Conservation (phyloP, 768 basidiomycete genomes). For the Pleurotus giganteus region DNA sequence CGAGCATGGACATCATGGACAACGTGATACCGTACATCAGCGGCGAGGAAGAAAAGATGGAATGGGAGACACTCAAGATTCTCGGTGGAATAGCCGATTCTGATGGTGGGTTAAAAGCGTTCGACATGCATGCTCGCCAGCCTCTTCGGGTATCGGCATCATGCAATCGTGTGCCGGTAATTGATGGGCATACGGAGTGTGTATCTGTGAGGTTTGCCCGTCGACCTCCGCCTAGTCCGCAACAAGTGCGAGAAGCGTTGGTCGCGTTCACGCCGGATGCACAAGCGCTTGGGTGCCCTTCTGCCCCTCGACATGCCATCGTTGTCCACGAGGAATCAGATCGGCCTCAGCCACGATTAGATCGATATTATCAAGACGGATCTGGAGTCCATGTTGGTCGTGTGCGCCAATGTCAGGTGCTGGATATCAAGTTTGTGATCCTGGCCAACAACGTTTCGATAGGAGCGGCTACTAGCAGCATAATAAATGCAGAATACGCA, state of each 20-base stretch:
- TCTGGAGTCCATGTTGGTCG: conserved; percentile 90
- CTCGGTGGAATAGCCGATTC: conserved; percentile 73
- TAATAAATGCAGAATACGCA: conserved; percentile 98
- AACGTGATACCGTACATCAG: conserved; percentile 94
- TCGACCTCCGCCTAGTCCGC: conserved; percentile 79
- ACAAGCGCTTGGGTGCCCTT: conserved; percentile 74
- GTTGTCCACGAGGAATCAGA: conserved; percentile 92
- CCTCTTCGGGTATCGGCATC: conserved; percentile 89
- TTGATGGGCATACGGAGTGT: conserved; percentile 92
- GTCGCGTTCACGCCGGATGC: conserved; percentile 72
- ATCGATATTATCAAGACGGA: conserved; percentile 86
- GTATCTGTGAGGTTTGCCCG: conserved; percentile 83
- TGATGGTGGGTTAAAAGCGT: conserved; percentile 55
- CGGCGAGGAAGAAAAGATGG: conserved; percentile 97
- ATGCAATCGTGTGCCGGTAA: conserved; percentile 93
- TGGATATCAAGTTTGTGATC: conserved; percentile 96
- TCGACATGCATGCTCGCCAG: conserved; percentile 81
- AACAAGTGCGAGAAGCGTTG: conserved; percentile 85
- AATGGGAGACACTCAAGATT: conserved; percentile 99
- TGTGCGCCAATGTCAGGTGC: conserved; percentile 84
- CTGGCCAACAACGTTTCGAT: conserved; percentile 92
- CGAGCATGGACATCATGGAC: conserved; percentile 88
- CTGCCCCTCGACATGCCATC: conserved; percentile 81
- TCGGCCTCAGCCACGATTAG: conserved; percentile 91
- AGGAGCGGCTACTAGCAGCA: conserved; percentile 94